These are phyloP conservation scores for Cladosporium sphaerospermum DNA, from an alignment of 2,329 filamentous ascomycete genomes.

Conservation along the genomic window DNA sequence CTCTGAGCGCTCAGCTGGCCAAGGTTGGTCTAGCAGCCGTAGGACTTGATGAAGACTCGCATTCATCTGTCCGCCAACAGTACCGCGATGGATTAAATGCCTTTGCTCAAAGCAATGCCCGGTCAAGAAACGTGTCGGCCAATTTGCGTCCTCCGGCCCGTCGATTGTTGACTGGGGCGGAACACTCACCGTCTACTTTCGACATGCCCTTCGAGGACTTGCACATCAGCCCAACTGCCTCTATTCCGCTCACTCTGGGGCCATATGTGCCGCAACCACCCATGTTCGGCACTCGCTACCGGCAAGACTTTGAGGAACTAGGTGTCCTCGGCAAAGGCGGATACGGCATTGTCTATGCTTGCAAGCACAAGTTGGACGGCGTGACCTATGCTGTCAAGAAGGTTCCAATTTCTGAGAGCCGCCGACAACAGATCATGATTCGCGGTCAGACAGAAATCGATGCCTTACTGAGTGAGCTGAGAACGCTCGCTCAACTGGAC, in stretches of 20 bases:
- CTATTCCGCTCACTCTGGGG: neutral
- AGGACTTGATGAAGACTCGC: constrained; percentile 32
- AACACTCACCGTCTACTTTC: neutral
- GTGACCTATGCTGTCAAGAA: constrained; percentile 61
- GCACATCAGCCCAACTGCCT: neutral
- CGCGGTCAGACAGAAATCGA: constrained; percentile 50
- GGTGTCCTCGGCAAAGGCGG: constrained; percentile 57
- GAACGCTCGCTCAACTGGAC: constrained; percentile 55
- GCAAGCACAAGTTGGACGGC: constrained; percentile 55
- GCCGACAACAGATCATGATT: constrained; percentile 47
- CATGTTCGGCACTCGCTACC: constrained; percentile 37
- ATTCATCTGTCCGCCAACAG: constrained; percentile 28
- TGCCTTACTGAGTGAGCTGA: constrained; percentile 53
- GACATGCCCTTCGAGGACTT: neutral
- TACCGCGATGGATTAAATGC: constrained; percentile 35
- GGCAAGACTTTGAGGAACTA: constrained; percentile 48
- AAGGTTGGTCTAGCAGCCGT: constrained; percentile 31
- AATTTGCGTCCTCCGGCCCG: neutral
- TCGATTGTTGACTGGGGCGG: neutral
- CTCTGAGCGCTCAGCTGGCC: constrained; percentile 33
- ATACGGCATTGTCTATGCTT: constrained; percentile 59
- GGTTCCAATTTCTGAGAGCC: constrained; percentile 38
- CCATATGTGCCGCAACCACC: constrained; percentile 3
- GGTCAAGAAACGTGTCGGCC: neutral
- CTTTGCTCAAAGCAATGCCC: neutral